Conservation (phyloP, 805 yeast genomes). For the Brettanomyces nanus region DNA sequence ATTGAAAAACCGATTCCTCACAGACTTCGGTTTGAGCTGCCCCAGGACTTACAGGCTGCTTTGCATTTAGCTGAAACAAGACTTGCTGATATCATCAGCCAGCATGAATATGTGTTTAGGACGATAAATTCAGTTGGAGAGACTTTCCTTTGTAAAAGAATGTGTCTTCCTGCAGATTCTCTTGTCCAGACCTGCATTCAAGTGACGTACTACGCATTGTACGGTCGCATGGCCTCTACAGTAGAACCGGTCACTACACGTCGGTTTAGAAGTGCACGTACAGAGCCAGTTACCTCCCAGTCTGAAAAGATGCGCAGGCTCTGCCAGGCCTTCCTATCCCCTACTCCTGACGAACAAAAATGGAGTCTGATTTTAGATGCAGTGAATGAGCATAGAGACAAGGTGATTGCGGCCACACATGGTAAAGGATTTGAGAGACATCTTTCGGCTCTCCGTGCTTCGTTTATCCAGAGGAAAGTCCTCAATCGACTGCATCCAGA, state of each 20-base stretch:
- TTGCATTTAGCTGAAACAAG: slow-evolving; percentile 52
- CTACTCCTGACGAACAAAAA: slow-evolving; percentile 34
- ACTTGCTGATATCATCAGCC: slow-evolving; percentile 48
- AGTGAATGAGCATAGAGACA: slow-evolving; percentile 42
- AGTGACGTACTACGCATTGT: slow-evolving; percentile 45
- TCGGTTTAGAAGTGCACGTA: slow-evolving; percentile 57
- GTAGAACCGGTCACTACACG: slow-evolving; percentile 56
- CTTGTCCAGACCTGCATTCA: slow-evolving; percentile 45
- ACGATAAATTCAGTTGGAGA: slow-evolving; percentile 24
- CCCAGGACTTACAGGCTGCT: slow-evolving; percentile 39
- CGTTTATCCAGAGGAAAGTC: slow-evolving; percentile 39
- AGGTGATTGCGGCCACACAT: slow-evolving; percentile 41
- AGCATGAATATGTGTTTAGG: slow-evolving; percentile 44
- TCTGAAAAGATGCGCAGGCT: slow-evolving; percentile 39
- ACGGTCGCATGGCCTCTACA: slow-evolving; percentile 36
- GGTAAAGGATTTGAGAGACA: slow-evolving; percentile 73
- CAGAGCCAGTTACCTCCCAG: slow-evolving; percentile 62
- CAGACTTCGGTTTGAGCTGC: slow-evolving; percentile 28
- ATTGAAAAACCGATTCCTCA: slow-evolving; percentile 29
- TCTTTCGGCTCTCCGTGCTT: slow-evolving; percentile 52
- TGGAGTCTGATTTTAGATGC: slow-evolving; percentile 44
- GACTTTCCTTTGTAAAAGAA: slow-evolving; percentile 28
- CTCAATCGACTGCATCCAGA: slow-evolving; percentile 39
- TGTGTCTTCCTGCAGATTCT: slow-evolving; percentile 41
- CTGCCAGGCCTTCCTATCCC: slow-evolving; percentile 60